Evolutionary conservation across 225 moss, liverwort and hornwort species (phyloP).

Genomic region (Polytrichum commune): DNA sequence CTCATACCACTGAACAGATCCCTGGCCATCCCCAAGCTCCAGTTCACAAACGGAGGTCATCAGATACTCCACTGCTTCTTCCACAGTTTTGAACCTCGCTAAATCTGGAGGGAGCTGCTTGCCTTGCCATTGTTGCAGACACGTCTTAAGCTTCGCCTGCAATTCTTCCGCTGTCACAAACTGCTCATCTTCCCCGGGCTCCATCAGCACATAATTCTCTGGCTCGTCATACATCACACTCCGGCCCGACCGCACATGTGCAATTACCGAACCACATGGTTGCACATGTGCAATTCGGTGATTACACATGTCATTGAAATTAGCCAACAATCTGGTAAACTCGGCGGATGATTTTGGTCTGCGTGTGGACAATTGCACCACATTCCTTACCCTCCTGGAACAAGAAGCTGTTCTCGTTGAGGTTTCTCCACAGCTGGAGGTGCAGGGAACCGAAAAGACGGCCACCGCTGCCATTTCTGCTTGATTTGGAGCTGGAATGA

Average conservation of each 20-base stretch:
- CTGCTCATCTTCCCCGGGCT: constrained; percentile 91
- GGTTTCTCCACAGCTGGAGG: no score
- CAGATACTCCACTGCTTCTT: constrained; percentile 72
- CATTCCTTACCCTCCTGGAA: no score
- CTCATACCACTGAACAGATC: constrained; percentile 83
- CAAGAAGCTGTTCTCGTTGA: no score
- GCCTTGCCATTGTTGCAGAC: constrained; percentile 81
- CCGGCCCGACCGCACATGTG: constrained; percentile 29
- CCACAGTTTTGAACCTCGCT: constrained; percentile 48
- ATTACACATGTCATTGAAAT: no score
- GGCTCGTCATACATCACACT: constrained; percentile 65
- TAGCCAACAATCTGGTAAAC: no score
- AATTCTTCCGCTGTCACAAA: constrained; percentile 79
- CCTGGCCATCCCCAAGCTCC: constrained; percentile 73
- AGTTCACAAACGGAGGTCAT: constrained; percentile 84
- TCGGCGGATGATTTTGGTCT: no score
- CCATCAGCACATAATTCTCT: constrained; percentile 75
- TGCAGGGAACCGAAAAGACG: no score
- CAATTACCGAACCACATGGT: no score
- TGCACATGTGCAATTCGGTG: no score
- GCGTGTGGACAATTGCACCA: no score
- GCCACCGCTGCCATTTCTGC: no score
- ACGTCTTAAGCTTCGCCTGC: constrained; percentile 69
- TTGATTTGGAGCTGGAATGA: no score
- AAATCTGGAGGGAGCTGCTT: constrained; percentile 70